These are phyloP conservation scores for Raphanus hybrid DNA, from an alignment of 441 rosid species.

Conservation along the genomic window DNA sequence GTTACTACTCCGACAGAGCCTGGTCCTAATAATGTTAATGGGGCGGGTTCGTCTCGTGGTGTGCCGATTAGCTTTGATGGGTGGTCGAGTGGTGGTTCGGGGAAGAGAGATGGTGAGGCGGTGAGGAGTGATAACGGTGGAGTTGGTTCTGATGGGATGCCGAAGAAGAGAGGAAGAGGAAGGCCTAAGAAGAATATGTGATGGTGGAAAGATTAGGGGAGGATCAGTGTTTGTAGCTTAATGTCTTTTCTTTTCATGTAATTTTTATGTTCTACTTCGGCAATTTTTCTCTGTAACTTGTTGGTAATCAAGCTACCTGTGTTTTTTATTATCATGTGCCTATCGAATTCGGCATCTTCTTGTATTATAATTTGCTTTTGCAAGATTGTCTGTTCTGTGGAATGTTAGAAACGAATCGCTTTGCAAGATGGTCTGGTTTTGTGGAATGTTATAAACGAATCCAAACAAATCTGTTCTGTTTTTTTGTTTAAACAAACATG, in stretches of 20 bases:
- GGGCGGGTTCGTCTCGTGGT: constrained; percentile 9
- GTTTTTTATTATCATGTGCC: not conserved
- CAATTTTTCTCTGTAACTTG: constrained; percentile 12
- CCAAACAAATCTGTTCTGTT: not conserved
- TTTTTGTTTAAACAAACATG: too few species aligned
- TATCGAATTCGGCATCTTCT: not conserved
- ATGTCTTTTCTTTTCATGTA: not conserved
- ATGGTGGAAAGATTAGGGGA: not conserved
- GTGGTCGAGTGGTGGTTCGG: constrained; percentile 24
- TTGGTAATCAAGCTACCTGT: not conserved
- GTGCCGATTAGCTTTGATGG: constrained; percentile 31
- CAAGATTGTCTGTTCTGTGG: not conserved
- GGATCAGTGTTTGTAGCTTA: constrained; percentile 27
- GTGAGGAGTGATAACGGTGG: constrained; percentile 23
- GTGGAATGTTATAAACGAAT: too few species aligned
- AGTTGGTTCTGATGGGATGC: constrained; percentile 24
- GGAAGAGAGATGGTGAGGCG: constrained; percentile 28
- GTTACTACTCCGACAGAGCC: not conserved
- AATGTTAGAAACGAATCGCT: too few species aligned
- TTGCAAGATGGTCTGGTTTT: too few species aligned
- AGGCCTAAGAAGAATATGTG: constrained; percentile 69
- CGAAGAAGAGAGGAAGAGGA: constrained; percentile 71
- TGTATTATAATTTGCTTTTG: constrained; percentile 25
- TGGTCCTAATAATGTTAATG: constrained; percentile 8
- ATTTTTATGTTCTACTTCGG: not conserved